These are phyloP conservation scores for Apiotrichum sp. DNA, from an alignment of 1,284 basidiomycete species.

Conservation along the genomic window DNA sequence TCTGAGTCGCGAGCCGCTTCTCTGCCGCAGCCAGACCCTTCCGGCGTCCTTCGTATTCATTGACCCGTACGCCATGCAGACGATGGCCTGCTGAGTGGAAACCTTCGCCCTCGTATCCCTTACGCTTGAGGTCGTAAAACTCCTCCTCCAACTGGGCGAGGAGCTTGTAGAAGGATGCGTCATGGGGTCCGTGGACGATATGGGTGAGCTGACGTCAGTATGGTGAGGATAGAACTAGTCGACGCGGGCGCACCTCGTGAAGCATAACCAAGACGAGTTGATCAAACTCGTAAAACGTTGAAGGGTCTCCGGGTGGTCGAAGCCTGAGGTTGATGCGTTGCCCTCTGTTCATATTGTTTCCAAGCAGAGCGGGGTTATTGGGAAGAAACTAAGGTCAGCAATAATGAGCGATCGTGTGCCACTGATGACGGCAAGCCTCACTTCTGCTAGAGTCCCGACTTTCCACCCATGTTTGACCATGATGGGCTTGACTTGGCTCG, in stretches of 20 bases:
- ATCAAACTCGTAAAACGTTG: slow-evolving; percentile 69
- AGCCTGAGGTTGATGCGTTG: slow-evolving; percentile 73
- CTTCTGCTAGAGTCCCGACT: slow-evolving; percentile 70
- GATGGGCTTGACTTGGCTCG: slow-evolving; percentile 78
- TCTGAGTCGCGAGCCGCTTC: slow-evolving; percentile 54
- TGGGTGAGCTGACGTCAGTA: slow-evolving; percentile 59
- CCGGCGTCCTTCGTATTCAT: slow-evolving; percentile 57
- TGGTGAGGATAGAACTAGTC: too few relatives aligned
- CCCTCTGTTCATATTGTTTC: slow-evolving; percentile 62
- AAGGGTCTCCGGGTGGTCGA: slow-evolving; percentile 60
- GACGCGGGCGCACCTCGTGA: slow-evolving; percentile 58
- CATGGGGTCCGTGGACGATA: slow-evolving; percentile 78
- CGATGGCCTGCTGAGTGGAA: slow-evolving; percentile 67
- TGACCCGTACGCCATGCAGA: slow-evolving; percentile 61
- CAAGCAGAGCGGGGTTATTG: slow-evolving; percentile 62
- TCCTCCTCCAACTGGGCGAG: slow-evolving; percentile 71
- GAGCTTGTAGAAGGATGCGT: slow-evolving; percentile 69
- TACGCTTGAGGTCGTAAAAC: slow-evolving; percentile 64
- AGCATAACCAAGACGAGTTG: slow-evolving; percentile 72
- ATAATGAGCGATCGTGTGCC: not conserved
- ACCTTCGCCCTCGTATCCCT: slow-evolving; percentile 72
- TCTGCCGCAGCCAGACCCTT: slow-evolving; percentile 72
- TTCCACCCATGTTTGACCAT: slow-evolving; percentile 76
- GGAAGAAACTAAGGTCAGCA: slow-evolving; percentile 60
- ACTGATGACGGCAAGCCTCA: slow-evolving; percentile 15